Evolutionary conservation across 2,329 filamentous ascomycete genomes (phyloP).

Genomic region (Pseudogymnoascus verrucosus): DNA sequence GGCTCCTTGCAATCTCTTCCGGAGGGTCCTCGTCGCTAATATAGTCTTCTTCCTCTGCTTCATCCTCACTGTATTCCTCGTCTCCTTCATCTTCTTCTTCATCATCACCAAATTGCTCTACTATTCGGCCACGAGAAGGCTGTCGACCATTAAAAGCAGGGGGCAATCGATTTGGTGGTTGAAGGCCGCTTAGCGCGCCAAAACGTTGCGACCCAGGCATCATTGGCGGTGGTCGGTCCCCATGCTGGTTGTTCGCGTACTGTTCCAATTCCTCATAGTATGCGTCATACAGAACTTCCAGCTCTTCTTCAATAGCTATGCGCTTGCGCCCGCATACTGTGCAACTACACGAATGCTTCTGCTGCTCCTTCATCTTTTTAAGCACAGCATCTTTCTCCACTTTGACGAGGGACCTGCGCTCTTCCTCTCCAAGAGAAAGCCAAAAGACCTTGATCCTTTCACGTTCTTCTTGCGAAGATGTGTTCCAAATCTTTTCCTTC

Average conservation of each 20-base stretch:
- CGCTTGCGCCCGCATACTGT: constrained; percentile 94
- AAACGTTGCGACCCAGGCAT: constrained; percentile 60
- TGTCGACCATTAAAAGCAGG: constrained; percentile 56
- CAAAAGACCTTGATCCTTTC: constrained; percentile 98
- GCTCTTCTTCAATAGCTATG: constrained; percentile 93
- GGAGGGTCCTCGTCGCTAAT: constrained; percentile 53
- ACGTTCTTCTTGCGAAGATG: constrained; percentile 84
- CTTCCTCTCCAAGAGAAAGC: constrained; percentile 87
- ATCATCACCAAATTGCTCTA: constrained; percentile 49
- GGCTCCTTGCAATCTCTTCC: constrained; percentile 56
- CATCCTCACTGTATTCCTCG: constrained; percentile 36
- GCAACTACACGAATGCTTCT: constrained; percentile 98
- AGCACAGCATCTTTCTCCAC: constrained; percentile 97
- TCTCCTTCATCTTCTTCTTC: constrained; percentile 42
- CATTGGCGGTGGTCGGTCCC: constrained; percentile 60
- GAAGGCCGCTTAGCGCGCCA: constrained; percentile 43
- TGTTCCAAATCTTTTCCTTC: constrained; percentile 93
- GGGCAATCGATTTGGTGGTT: constrained; percentile 50
- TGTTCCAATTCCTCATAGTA: constrained; percentile 98
- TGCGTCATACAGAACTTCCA: constrained; percentile 94
- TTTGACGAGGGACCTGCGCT: constrained; percentile 90
- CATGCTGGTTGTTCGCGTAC: constrained; percentile 81
- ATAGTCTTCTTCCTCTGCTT: constrained; percentile 55
- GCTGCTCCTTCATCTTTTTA: constrained; percentile 99
- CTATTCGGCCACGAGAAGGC: constrained; percentile 67